A percentile compares a stretch with the other conserved stretches of the same genome.
phyloP scores from a whole-genome alignment of 2,329 filamentous ascomycete species.

The Lachnellula occidentalis region DNA sequence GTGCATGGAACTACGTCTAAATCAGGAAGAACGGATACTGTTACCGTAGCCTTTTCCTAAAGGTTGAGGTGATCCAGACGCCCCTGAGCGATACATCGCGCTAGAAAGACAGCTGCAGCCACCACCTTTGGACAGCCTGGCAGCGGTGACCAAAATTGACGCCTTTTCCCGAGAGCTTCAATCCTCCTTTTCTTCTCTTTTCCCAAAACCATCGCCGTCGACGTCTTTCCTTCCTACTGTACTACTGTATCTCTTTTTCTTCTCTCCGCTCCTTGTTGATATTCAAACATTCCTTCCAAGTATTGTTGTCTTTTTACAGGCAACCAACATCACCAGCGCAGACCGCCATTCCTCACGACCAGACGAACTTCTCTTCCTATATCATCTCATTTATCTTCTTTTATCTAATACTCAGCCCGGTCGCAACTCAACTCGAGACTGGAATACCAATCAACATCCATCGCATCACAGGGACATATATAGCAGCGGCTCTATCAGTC shows the following conservation, averaged over 20 bases:
- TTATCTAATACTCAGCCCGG: background rate
- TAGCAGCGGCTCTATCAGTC: background rate
- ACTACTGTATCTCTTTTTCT: background rate
- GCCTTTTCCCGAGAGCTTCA: background rate
- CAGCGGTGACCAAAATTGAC: background rate
- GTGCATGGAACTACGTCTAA: background rate
- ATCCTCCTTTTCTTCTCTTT: background rate
- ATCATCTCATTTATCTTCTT: background rate
- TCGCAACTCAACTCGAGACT: background rate
- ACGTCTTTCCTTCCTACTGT: background rate
- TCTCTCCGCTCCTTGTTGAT: background rate
- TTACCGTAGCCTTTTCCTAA: background rate
- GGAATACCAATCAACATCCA: background rate
- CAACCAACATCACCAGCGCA: background rate
- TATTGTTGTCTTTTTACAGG: background rate
- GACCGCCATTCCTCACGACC: background rate
- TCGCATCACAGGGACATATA: background rate
- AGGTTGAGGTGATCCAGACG: background rate
- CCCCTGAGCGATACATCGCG: background rate
- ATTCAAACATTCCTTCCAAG: background rate
- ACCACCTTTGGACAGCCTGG: background rate
- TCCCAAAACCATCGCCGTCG: background rate
- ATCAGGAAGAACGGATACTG: background rate
- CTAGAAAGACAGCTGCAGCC: background rate
- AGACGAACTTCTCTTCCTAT: background rate